Evolutionary conservation across 331 rosid species (phyloP), one percentile per base, ranked within the genome.

Genomic region (Malus hybrid): DNA sequence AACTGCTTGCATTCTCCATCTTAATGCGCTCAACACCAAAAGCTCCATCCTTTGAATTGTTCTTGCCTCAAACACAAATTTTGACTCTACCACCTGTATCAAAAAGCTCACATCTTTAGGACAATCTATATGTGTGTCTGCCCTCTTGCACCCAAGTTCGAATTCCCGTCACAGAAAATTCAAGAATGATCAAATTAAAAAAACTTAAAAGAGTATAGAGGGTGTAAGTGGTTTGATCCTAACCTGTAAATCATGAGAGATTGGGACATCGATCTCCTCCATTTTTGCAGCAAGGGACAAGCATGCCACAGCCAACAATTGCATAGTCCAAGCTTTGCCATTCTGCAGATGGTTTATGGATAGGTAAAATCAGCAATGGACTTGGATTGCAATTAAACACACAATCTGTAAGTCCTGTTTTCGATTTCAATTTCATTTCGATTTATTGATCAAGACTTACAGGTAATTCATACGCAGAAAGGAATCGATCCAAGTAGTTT

Each of bases 1-100:
- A 44, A 89, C 82, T 28, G 99, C 80, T 71, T 87, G 97, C 99
- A 95, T 90, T 86, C 92, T 95, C 99, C 99, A 95, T 59, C 81
- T 85, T 80, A 95, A 82, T 65, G 97, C 89, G 85, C 90, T 90
- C 63, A 95, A 86, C n/a, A 95, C 88, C 46, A 95, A 79, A 80
- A 95, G 99, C 80, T 95, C 99, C 99, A 95, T 95, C 73, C 97
- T 89, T 79, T 85, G 83, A 18, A 95, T 95, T 28, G 97, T 88
- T 79, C 85, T 88, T 19, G 97, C 92, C 78, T 95, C 99, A 76
- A 95, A 95, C 59, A 95, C 81, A 77, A 83, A 89, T 70, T 81
- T 92, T 1, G 97, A 80, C 57, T 86, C 97, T 42, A 90, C 90
- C 73, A 95, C 90, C 99, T 95, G 76, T 39, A 11, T 7, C 10